Conservation (phyloP, 768 basidiomycete species). For the Dioszegia hungarica region DNA sequence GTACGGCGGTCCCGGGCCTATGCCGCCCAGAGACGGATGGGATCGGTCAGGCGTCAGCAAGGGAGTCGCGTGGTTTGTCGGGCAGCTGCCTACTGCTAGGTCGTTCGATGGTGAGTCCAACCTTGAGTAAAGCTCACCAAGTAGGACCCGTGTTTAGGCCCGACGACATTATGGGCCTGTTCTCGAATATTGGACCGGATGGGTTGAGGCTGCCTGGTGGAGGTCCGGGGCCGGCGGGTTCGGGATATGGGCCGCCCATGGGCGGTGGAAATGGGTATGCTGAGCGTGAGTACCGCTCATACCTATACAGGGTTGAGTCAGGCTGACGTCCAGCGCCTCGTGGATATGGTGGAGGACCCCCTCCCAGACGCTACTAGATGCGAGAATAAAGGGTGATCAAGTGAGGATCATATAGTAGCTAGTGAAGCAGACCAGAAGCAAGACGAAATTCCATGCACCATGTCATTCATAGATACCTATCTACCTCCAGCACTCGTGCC, state of each 20-base stretch:
- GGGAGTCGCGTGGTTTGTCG: conserved; percentile 71
- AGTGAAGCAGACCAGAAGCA: too few species aligned
- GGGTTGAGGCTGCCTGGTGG: conserved; percentile 14
- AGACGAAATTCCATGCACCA: too few species aligned
- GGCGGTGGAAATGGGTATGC: conserved; percentile 14
- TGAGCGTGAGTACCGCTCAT: conserved; percentile 18
- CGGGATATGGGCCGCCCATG: neutral
- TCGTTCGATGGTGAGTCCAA: conserved; percentile 74
- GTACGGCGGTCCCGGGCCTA: neutral
- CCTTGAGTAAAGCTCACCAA: too few species aligned
- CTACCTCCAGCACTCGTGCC: conserved; percentile 41
- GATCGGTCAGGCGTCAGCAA: conserved; percentile 51
- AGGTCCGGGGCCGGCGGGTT: conserved; percentile 1
- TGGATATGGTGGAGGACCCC: conserved; percentile 22
- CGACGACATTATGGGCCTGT: conserved; percentile 81
- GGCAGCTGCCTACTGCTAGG: conserved; percentile 64
- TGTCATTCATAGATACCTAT: too few species aligned
- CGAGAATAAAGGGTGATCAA: neutral
- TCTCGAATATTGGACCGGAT: conserved; percentile 55
- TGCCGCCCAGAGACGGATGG: conserved; percentile 23
- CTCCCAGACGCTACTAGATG: conserved; percentile 12
- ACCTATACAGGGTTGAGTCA: neutral
- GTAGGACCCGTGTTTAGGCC: conserved; percentile 85
- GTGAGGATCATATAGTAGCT: too few species aligned
- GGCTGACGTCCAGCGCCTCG: conserved; percentile 5